A percentile compares a stretch with the other conserved stretches of the same genome.
Evolutionary conservation across 345 rosid genomes (phyloP).

Genomic region (Populus deltoides): DNA sequence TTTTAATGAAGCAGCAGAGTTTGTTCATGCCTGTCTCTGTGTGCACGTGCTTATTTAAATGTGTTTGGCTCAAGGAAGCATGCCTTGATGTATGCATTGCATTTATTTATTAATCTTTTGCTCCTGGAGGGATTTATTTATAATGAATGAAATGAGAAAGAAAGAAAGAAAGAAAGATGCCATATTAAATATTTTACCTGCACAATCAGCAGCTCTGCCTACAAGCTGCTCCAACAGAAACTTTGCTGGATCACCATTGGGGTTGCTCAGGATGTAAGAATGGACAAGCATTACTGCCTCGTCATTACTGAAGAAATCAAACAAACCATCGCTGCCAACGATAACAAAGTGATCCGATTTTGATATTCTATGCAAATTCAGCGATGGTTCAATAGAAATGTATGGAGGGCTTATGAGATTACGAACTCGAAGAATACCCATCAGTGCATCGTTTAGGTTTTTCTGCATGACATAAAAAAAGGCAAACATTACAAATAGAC

Average conservation of each 20-base stretch:
- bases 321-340: constrained; percentile 88
- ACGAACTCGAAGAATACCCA: constrained; percentile 89
- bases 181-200: constrained; percentile 46
- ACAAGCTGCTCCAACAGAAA: constrained; percentile 77
- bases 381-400: constrained; percentile 73
- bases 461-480: constrained; percentile 40
- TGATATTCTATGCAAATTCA: constrained; percentile 65
- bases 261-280: constrained; percentile 52
- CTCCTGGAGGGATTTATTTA: background rate
- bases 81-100: background rate
- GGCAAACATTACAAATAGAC: background rate
- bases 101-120: background rate
- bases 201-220: constrained; percentile 76
- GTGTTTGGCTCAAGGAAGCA: background rate
- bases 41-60: background rate
- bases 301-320: constrained; percentile 84
- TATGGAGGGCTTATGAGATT: constrained; percentile 92
- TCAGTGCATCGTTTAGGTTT: constrained; percentile 78
- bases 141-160: background rate
- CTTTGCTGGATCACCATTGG: constrained; percentile 90
- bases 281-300: constrained; percentile 74
- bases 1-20: no score
- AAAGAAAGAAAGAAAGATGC: background rate
- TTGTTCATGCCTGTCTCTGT: background rate
- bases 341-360: constrained; percentile 82